Evolutionary conservation across 768 basidiomycete genomes (phyloP).

Genomic region (Stropharia rugosoannulata): DNA sequence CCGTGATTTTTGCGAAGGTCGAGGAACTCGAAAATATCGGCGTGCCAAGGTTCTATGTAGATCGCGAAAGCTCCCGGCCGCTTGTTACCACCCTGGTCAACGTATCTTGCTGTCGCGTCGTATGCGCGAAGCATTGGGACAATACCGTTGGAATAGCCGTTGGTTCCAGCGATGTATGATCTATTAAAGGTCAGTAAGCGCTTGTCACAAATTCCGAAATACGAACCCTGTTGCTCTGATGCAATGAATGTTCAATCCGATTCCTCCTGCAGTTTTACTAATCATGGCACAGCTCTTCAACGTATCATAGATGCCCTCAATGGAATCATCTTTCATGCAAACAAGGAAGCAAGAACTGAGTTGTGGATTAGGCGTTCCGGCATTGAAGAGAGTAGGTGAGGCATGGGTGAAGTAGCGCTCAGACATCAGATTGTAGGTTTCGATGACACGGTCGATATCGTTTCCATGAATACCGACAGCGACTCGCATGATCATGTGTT

Average conservation of each 20-base stretch:
- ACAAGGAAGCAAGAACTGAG: constrained; percentile 97
- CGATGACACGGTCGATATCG: constrained; percentile 84
- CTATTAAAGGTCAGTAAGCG: constrained; percentile 36
- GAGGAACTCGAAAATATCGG: constrained; percentile 96
- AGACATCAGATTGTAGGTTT: constrained; percentile 96
- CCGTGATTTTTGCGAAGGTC: constrained; percentile 99
- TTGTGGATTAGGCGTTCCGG: constrained; percentile 94
- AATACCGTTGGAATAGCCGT: constrained; percentile 98
- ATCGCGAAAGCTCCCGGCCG: constrained; percentile 98
- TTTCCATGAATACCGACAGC: constrained; percentile 94
- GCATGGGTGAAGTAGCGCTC: constrained; percentile 99
- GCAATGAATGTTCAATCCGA: constrained; percentile 93
- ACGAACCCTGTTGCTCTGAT: constrained; percentile 92
- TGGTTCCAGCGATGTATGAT: constrained; percentile 98
- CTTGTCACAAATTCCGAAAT: not conserved
- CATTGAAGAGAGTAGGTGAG: constrained; percentile 97
- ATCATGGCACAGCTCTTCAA: constrained; percentile 99
- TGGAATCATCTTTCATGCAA: constrained; percentile 98
- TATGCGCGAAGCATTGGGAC: constrained; percentile 99
- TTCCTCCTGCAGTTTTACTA: constrained; percentile 98
- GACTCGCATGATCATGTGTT: constrained; percentile 99
- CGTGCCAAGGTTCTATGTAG: constrained; percentile 99
- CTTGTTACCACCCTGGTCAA: constrained; percentile 99
- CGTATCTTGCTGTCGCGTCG: constrained; percentile 97
- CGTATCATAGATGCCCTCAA: constrained; percentile 99